These are phyloP conservation scores for Penicillium sp. DNA, from an alignment of 2,329 filamentous ascomycete genomes.

Conservation along the genomic window DNA sequence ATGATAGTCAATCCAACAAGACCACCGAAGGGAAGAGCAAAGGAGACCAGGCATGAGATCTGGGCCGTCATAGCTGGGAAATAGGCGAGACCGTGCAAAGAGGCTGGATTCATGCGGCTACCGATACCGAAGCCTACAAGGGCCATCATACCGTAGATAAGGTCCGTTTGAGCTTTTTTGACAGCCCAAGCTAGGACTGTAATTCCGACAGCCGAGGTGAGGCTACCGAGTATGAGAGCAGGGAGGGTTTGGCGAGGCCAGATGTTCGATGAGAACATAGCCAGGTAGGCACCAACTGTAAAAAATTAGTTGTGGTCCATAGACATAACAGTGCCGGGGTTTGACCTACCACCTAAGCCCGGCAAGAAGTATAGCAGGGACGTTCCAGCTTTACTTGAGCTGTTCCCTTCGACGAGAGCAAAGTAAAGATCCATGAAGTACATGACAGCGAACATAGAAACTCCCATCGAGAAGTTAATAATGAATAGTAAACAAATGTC, in stretches of 20 bases:
- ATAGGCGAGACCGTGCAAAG: constrained; percentile 63
- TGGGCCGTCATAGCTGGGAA: constrained; percentile 60
- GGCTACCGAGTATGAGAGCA: constrained; percentile 57
- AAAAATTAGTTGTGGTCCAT: not conserved
- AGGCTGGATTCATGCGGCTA: constrained; percentile 64
- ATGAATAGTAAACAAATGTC: constrained; percentile 48
- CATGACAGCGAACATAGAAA: constrained; percentile 54
- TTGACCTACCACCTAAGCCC: constrained; percentile 56
- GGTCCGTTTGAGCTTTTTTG: constrained; percentile 46
- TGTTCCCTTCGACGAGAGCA: constrained; percentile 59
- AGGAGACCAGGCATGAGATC: constrained; percentile 60
- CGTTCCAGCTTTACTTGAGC: constrained; percentile 52
- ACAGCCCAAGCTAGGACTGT: constrained; percentile 60
- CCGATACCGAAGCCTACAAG: constrained; percentile 64
- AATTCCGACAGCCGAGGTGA: constrained; percentile 60
- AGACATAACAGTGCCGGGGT: not conserved
- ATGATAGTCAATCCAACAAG: constrained; percentile 67
- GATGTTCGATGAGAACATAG: constrained; percentile 61
- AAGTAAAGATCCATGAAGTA: constrained; percentile 72
- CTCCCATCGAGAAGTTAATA: constrained; percentile 3
- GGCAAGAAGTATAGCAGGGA: constrained; percentile 66
- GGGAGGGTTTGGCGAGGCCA: constrained; percentile 64
- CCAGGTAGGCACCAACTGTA: constrained; percentile 56
- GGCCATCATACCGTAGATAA: constrained; percentile 67
- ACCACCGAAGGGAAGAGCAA: constrained; percentile 63